These are phyloP conservation scores for Aspergillus aculeatus DNA, from an alignment of 2,329 filamentous ascomycete genomes.

Conservation along the genomic window DNA sequence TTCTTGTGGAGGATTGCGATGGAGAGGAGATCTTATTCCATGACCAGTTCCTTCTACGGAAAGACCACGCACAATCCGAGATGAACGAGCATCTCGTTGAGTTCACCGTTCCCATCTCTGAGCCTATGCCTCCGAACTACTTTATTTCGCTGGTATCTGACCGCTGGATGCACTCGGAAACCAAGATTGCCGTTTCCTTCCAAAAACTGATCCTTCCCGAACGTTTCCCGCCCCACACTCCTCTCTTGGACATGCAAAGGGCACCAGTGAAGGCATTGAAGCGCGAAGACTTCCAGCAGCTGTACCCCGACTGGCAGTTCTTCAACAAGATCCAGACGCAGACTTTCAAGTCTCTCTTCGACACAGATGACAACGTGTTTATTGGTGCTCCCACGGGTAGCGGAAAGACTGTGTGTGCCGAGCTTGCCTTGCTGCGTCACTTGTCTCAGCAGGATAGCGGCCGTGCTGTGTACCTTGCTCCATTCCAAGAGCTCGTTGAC, in stretches of 20 bases:
- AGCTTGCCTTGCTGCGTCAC: constrained; percentile 85
- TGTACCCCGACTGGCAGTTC: constrained; percentile 80
- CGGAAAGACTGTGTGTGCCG: constrained; percentile 94
- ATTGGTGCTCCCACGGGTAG: constrained; percentile 90
- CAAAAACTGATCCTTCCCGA: constrained; percentile 92
- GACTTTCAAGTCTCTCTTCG: constrained; percentile 89
- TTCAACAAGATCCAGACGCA: constrained; percentile 99
- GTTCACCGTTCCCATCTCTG: constrained; percentile 92
- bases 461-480: constrained; percentile 88
- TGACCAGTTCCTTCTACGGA: constrained; percentile 88
- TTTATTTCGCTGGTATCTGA: constrained; percentile 95
- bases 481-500: constrained; percentile 91
- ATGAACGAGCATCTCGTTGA: constrained; percentile 93
- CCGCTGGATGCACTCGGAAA: constrained; percentile 98
- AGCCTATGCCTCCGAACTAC: constrained; percentile 98
- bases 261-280: constrained; percentile 87
- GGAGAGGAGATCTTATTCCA: constrained; percentile 94
- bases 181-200: constrained; percentile 88
- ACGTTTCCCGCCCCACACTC: constrained; percentile 92
- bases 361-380: constrained; percentile 89
- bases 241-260: constrained; percentile 85
- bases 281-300: constrained; percentile 71
- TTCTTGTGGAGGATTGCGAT: constrained; percentile 94
- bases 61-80: constrained; percentile 81
- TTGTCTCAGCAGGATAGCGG: constrained; percentile 73